Percentiles rank a stretch among this genome's conserved stretches.
These are phyloP conservation scores for Citrus sinensis DNA, from an alignment of 345 rosid genomes.

Conservation along the genomic window DVS_A1.0 CM039164.1:28716501-28717000, in stretches of 20 bases:
- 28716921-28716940: neutral
- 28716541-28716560: constrained; percentile 89
- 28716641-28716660: neutral
- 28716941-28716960: neutral
- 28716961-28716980: constrained; percentile 30
- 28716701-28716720: neutral
- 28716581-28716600: constrained; percentile 83
- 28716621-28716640: constrained; percentile 2
- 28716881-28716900: constrained; percentile 2
- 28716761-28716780: constrained; percentile 19
- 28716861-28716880: constrained; percentile 5
- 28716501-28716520: neutral
- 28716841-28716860: constrained; percentile 65
- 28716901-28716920: neutral
- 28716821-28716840: constrained; percentile 81
- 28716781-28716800: constrained; percentile 98
- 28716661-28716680: neutral
- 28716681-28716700: neutral
- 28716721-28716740: neutral
- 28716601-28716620: constrained; percentile 92
- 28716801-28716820: constrained; percentile 90
- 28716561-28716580: constrained; percentile 74
- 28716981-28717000: constrained; percentile 91
- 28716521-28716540: constrained; percentile 93
- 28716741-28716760: neutral